Evolutionary conservation across 2,329 filamentous ascomycete genomes (phyloP).

Genomic region (Rosellinia necatrix): DNA sequence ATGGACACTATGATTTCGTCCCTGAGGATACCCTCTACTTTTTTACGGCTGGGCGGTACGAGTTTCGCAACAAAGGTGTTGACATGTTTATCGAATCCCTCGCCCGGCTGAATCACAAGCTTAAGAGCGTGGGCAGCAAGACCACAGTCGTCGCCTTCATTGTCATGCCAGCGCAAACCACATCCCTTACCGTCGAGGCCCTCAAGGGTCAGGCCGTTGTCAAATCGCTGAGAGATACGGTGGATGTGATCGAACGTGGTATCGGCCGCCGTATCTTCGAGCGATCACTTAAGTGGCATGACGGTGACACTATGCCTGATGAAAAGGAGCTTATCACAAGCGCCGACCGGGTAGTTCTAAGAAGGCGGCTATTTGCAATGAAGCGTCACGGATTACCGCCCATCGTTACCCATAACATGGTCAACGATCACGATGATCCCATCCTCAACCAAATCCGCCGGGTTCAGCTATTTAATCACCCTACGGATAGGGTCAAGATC

Average conservation of each 20-base stretch:
- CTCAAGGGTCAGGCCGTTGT: slow-evolving; percentile 97
- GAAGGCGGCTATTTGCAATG: slow-evolving; percentile 93
- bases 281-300: slow-evolving; percentile 91
- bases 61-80: slow-evolving; percentile 97
- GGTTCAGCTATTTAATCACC: slow-evolving; percentile 96
- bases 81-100: slow-evolving; percentile 99
- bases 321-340: slow-evolving; percentile 94
- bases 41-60: slow-evolving; percentile 95
- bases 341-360: slow-evolving; percentile 89
- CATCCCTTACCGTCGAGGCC: slow-evolving; percentile 91
- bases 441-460: slow-evolving; percentile 94
- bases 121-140: slow-evolving; percentile 84
- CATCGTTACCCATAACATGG: slow-evolving; percentile 98
- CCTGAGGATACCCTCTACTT: slow-evolving; percentile 96
- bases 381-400: slow-evolving; percentile 88
- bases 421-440: slow-evolving; percentile 90
- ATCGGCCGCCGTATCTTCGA: slow-evolving; percentile 95
- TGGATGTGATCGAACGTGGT: slow-evolving; percentile 88
- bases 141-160: slow-evolving; percentile 96
- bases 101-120: slow-evolving; percentile 88
- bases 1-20: slow-evolving; percentile 97
- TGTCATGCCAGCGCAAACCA: slow-evolving; percentile 97
- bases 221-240: slow-evolving; percentile 91
- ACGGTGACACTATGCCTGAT: slow-evolving; percentile 89
- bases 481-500: slow-evolving; percentile 92